Conservation (phyloP, 768 basidiomycete genomes). For the Suillus tomentosus region DNA sequence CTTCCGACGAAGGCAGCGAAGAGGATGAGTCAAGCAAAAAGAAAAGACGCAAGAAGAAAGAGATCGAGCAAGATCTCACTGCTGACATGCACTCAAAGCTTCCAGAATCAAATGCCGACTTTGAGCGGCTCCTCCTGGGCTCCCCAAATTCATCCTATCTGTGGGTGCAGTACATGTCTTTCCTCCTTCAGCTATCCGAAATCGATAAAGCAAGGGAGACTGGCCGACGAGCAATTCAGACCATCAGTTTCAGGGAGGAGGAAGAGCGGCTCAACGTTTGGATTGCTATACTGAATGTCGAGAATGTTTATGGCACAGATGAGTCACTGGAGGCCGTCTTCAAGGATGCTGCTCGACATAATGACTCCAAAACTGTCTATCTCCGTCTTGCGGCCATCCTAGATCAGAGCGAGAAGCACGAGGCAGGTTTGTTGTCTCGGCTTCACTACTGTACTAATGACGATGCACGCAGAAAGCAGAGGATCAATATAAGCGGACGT, state of each 20-base stretch:
- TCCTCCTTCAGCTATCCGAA: slow-evolving; percentile 96
- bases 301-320: slow-evolving; percentile 89
- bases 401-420: slow-evolving; percentile 77
- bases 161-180: slow-evolving; percentile 99
- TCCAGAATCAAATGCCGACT: slow-evolving; percentile 93
- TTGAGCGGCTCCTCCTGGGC: slow-evolving; percentile 88
- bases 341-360: slow-evolving; percentile 86
- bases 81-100: slow-evolving; percentile 82
- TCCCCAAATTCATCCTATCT: slow-evolving; percentile 97
- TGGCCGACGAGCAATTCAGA: slow-evolving; percentile 78
- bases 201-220: slow-evolving; percentile 92
- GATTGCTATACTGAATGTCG: slow-evolving; percentile 94
- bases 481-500: slow-evolving; percentile 83
- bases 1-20: slow-evolving; percentile 45
- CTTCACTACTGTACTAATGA: neutral
- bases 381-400: slow-evolving; percentile 83
- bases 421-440: slow-evolving; percentile 48
- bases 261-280: slow-evolving; percentile 95
- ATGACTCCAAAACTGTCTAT: slow-evolving; percentile 91
- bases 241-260: slow-evolving; percentile 95
- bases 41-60: slow-evolving; percentile 68
- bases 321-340: slow-evolving; percentile 78
- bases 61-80: slow-evolving; percentile 79
- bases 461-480: slow-evolving; percentile 72
- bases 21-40: slow-evolving; percentile 38